These are phyloP conservation scores for Colletotrichum trifolii DNA, from an alignment of 2,329 filamentous ascomycete genomes.

Conservation along the genomic window DNA sequence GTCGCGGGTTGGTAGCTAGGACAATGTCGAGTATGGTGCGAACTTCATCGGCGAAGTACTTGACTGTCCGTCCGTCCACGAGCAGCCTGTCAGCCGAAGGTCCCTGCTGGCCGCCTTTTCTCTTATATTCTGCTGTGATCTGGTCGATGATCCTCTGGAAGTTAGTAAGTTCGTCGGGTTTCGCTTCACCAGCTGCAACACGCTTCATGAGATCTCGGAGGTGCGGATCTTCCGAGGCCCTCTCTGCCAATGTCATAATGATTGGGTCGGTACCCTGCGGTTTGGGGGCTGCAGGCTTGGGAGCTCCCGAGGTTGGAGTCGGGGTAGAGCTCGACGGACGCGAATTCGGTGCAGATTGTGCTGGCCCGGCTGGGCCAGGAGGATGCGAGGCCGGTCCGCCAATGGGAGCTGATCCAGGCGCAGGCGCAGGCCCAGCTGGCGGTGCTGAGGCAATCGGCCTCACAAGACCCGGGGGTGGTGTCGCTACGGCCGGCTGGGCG, in stretches of 20 bases:
- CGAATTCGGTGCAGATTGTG: constrained; percentile 41
- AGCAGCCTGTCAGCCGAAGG: constrained; percentile 66
- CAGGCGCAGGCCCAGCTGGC: constrained; percentile 37
- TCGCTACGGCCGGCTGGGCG: constrained; percentile 12
- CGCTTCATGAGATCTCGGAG: constrained; percentile 85
- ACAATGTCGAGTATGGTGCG: constrained; percentile 68
- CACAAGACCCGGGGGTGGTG: constrained; percentile 13
- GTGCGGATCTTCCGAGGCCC: constrained; percentile 77
- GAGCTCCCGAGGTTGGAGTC: constrained; percentile 23
- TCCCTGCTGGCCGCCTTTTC: constrained; percentile 60
- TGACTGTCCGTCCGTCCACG: constrained; percentile 66
- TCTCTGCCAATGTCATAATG: constrained; percentile 81
- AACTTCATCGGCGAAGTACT: constrained; percentile 70
- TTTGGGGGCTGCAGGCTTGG: constrained; percentile 32
- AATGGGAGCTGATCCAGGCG: constrained; percentile 36
- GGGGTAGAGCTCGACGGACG: constrained; percentile 36
- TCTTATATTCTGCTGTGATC: constrained; percentile 71
- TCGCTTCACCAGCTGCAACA: constrained; percentile 78
- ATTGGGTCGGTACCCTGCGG: constrained; percentile 62
- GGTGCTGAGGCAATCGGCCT: constrained; percentile 26
- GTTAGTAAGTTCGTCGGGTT: constrained; percentile 75
- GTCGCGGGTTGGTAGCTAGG: constrained; percentile 66
- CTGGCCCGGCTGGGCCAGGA: constrained; percentile 26
- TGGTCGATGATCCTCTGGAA: constrained; percentile 87
- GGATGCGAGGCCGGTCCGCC: constrained; percentile 38